A percentile compares a stretch with the other conserved stretches of the same genome.
Evolutionary conservation across 306 rosid species (phyloP).

Genomic region (Prunus kanzakura): DNA sequence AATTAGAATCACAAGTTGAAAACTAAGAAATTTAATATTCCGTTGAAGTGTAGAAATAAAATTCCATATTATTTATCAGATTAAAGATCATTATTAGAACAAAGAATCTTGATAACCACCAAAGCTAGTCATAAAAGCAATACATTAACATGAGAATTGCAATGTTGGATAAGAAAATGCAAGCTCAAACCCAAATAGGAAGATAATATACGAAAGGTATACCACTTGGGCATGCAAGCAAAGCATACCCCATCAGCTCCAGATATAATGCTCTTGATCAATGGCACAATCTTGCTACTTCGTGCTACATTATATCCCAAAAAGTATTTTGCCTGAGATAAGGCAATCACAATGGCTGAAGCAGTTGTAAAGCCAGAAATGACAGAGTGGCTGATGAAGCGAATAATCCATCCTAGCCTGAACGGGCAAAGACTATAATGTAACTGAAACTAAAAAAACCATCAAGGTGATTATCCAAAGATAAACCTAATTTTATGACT

Average conservation of each 20-base stretch:
- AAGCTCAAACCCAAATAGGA: conserved; percentile 13
- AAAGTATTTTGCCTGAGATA: conserved; percentile 90
- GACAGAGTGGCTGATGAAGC: conserved; percentile 97
- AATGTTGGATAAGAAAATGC: neutral
- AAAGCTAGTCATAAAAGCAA: neutral
- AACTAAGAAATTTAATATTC: neutral
- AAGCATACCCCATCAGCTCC: conserved; percentile 86
- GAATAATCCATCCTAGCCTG: conserved; percentile 99
- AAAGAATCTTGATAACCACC: neutral
- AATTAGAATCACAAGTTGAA: neutral
- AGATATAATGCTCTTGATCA: conserved; percentile 77
- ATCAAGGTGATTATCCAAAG: neutral
- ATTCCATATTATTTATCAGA: neutral
- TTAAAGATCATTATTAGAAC: neutral
- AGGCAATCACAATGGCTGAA: conserved; percentile 92
- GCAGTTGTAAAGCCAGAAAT: conserved; percentile 97
- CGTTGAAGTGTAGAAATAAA: neutral
- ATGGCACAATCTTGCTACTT: conserved; percentile 88
- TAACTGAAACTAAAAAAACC: conserved; percentile 8
- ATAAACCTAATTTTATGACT: neutral
- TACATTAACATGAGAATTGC: neutral
- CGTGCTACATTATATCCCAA: conserved; percentile 69
- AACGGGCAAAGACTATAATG: conserved; percentile 25
- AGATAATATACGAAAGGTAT: conserved; percentile 23
- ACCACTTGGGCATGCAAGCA: conserved; percentile 22